Conservation (phyloP, 1,284 basidiomycete species). For the Sporisorium graminicola region DNA sequence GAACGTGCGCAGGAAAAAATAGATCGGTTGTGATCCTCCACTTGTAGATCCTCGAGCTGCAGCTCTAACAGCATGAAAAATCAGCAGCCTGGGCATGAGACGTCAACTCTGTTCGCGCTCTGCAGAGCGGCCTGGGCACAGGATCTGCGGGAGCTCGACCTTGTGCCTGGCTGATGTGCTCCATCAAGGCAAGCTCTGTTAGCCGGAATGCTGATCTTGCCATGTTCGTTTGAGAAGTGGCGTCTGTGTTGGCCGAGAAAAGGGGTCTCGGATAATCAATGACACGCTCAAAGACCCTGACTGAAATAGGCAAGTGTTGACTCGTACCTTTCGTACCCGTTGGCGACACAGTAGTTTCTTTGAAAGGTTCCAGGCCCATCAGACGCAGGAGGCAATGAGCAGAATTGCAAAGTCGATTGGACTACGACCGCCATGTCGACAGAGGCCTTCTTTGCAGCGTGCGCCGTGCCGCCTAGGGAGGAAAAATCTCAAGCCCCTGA, state of each 20-base stretch:
- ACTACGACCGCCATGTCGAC: too few species aligned
- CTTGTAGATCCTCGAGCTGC: slow-evolving; percentile 2
- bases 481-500: slow-evolving; percentile 28
- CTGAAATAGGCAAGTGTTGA: not conserved
- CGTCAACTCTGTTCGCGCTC: not conserved
- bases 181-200: not conserved
- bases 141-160: not conserved
- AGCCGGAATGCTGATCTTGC: not conserved
- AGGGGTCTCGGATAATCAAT: not conserved
- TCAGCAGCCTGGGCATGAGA: not conserved
- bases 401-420: too few species aligned
- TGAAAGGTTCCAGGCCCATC: too few species aligned
- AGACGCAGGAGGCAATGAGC: too few species aligned
- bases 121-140: too few species aligned
- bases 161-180: not conserved
- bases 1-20: too few species aligned
- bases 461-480: not conserved
- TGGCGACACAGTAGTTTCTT: too few species aligned
- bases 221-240: not conserved
- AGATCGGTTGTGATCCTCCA: slow-evolving; percentile 4
- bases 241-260: not conserved
- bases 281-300: not conserved
- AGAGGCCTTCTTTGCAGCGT: not conserved
- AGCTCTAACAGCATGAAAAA: slow-evolving; percentile 6
- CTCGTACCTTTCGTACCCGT: not conserved